phyloP scores from a whole-genome alignment of 345 rosid genomes.

The Lepidium sativum region DNA sequence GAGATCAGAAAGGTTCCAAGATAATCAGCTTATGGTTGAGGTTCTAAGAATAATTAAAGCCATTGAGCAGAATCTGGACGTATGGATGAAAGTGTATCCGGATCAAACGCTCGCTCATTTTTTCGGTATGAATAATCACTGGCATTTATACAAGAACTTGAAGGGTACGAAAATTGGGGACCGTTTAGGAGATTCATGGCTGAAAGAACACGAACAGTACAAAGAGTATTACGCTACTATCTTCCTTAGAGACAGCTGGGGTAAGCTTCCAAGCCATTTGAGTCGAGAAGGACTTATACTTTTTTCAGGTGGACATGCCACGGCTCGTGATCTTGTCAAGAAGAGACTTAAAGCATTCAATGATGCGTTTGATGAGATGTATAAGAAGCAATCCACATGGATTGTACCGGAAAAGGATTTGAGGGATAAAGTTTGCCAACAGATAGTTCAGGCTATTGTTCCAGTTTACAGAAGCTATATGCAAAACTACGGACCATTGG shows the following conservation, averaged over 20 bases:
- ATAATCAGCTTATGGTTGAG: constrained; percentile 64
- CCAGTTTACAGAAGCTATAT: constrained; percentile 94
- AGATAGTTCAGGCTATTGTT: constrained; percentile 62
- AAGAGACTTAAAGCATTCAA: constrained; percentile 79
- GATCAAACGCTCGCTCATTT: constrained; percentile 51
- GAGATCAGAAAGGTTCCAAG: constrained; percentile 90
- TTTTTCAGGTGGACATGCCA: constrained; percentile 97
- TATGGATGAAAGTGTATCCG: constrained; percentile 72
- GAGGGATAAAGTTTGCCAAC: constrained; percentile 80
- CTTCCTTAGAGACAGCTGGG: constrained; percentile 87
- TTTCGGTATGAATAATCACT: constrained; percentile 87
- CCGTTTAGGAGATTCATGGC: constrained; percentile 72
- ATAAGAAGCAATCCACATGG: constrained; percentile 69
- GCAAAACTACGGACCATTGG: constrained; percentile 96
- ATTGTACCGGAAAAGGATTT: constrained; percentile 74
- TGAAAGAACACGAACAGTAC: constrained; percentile 78
- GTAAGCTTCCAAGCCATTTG: constrained; percentile 76
- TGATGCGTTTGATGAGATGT: constrained; percentile 85
- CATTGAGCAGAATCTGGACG: constrained; percentile 64
- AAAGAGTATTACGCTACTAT: constrained; percentile 57
- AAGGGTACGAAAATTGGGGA: constrained; percentile 83
- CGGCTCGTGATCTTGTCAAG: constrained; percentile 99
- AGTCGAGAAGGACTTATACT: constrained; percentile 93
- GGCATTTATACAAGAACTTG: constrained; percentile 78
- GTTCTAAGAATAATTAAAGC: constrained; percentile 59